Evolutionary conservation across 164 flowering plant genomes (phyloP).

Genomic region (Stephania cephalantha): DNA sequence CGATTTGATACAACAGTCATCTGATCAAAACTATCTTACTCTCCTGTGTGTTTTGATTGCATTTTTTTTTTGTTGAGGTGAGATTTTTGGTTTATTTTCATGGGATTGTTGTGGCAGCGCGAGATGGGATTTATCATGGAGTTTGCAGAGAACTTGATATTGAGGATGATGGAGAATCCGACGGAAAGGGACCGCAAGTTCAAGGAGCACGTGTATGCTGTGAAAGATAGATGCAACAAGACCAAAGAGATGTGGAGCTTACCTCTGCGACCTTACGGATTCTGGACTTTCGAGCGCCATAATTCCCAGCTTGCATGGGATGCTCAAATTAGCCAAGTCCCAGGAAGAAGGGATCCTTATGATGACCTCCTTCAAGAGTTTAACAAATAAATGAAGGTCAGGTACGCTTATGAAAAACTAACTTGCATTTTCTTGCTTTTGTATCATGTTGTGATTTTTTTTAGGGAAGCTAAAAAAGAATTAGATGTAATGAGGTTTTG

Average conservation of each 20-base stretch:
- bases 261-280: conserved; percentile 89
- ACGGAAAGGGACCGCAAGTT: conserved; percentile 66
- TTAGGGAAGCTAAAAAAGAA: not conserved
- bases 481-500: not conserved
- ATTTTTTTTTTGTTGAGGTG: not conserved
- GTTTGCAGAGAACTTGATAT: conserved; percentile 79
- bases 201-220: conserved; percentile 61
- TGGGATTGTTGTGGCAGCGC: not conserved
- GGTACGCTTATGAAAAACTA: not conserved
- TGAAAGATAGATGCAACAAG: conserved; percentile 65
- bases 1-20: no score
- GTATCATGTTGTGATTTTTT: not conserved
- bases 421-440: no score
- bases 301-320: conserved; percentile 77
- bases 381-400: conserved; percentile 1
- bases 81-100: not conserved
- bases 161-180: conserved; percentile 89
- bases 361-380: conserved; percentile 52
- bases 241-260: conserved; percentile 89
- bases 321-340: conserved; percentile 77
- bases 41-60: not conserved
- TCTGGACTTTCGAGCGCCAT: conserved; percentile 95
- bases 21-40: not conserved
- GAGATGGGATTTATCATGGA: conserved; percentile 83
- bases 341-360: conserved; percentile 82